Evolutionary conservation across 2,329 filamentous ascomycete species (phyloP), one percentile per base, ranked within the genome.

Genomic region (Knoxdaviesia capensis): DNA sequence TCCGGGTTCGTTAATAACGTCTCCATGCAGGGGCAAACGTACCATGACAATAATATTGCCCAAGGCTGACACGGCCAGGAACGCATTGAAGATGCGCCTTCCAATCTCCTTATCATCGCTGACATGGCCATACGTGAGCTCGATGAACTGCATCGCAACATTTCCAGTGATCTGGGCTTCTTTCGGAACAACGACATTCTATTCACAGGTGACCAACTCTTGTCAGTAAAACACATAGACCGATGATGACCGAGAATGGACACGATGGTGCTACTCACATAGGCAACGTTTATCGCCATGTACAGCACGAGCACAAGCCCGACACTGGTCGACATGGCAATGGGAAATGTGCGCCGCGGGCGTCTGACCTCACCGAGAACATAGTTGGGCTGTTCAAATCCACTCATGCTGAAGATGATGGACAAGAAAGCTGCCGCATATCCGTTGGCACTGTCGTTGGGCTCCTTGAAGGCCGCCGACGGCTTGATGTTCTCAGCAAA

Each of bases 31-130:
- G 34, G 8, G 28, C 10, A 7, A n/a, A 34, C 41, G 31, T 42
- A 48, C 47, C 54, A 68, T 69, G 20, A 68, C 65, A 8, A 73
- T 58, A 36, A 75, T 65, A 49, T 74, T 73, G 0, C 70, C 69
- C 40, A 74, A 59, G 29, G 62, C 66, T 2, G 65, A 69, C 30
- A 74, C 53, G 4, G 70, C 68, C 6, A 71, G 57, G 36, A 74
- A 61, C 0, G 59, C 64, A 9, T 66, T 59, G 45, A 71, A 58
- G 6, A 67, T 59, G 1, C 57, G 54, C 5, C 54, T 49, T 6
- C 53, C 54, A 5, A 49, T 45, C 1, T 50, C 43, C 20, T 20
- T 20, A 20, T 20, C 3, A 3, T 52, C 50, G 9, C 53, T 41
- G 6, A 60, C 45, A 9, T 51, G 42, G 9, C 55, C 54, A 10